Conservation (phyloP, 768 basidiomycete species). For the Hypholoma fasciculare region DNA sequence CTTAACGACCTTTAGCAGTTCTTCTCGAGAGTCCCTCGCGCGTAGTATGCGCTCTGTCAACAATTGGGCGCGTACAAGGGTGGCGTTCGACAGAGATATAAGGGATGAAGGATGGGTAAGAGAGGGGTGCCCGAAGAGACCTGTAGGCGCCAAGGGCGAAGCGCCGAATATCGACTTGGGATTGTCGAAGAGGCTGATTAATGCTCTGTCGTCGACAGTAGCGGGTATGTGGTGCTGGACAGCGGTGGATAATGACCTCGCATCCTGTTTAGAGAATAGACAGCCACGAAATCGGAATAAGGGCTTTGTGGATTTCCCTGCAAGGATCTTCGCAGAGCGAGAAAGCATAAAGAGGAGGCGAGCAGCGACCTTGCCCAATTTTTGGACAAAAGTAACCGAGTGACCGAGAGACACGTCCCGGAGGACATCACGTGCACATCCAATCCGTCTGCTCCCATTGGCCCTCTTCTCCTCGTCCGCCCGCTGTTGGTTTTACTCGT, state of each 20-base stretch:
- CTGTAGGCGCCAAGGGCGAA: slow-evolving; percentile 57
- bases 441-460: not conserved
- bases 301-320: slow-evolving; percentile 30
- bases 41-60: slow-evolving; percentile 83
- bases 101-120: slow-evolving; percentile 73
- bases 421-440: not conserved
- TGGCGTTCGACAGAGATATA: slow-evolving; percentile 71
- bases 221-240: slow-evolving; percentile 52
- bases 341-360: slow-evolving; percentile 39
- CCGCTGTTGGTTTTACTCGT: not conserved
- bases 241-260: slow-evolving; percentile 36
- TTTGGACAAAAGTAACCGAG: not conserved
- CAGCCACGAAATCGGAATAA: slow-evolving; percentile 44
- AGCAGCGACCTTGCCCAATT: not conserved
- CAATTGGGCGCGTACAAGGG: slow-evolving; percentile 75
- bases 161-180: slow-evolving; percentile 41
- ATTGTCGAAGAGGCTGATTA: slow-evolving; percentile 73
- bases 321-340: slow-evolving; percentile 38
- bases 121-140: slow-evolving; percentile 81
- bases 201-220: slow-evolving; percentile 62
- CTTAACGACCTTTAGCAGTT: slow-evolving; percentile 87
- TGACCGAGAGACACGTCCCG: not conserved
- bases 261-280: slow-evolving; percentile 33
- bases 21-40: slow-evolving; percentile 68
- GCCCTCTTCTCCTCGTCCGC: not conserved